Percentiles rank a stretch among this genome's conserved stretches.
Evolutionary conservation across 2,329 filamentous ascomycete species (phyloP).

Genomic region (Coniosporium tulheliwenetii): DNA sequence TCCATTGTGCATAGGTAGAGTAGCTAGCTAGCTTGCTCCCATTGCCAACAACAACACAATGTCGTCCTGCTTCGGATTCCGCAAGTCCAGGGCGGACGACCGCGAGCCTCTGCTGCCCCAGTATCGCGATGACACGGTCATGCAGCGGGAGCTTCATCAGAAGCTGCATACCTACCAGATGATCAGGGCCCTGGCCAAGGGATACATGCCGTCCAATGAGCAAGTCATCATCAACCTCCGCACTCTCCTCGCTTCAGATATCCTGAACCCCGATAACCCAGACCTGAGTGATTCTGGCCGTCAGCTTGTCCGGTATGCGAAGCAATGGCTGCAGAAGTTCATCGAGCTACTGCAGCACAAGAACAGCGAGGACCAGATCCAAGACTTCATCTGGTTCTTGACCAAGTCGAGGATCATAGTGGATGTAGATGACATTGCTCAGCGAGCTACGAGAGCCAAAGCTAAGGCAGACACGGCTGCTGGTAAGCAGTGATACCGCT

Average conservation of each 20-base stretch:
- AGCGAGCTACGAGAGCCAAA: constrained; percentile 45
- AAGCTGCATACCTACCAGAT: constrained; percentile 93
- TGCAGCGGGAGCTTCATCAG: constrained; percentile 66
- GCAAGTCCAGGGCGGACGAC: constrained; percentile 41
- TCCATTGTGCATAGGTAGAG: not conserved
- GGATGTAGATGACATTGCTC: constrained; percentile 47
- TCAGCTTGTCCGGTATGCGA: constrained; percentile 53
- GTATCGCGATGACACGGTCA: constrained; percentile 64
- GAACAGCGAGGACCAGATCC: constrained; percentile 70
- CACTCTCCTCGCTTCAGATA: constrained; percentile 59
- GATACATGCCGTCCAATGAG: constrained; percentile 85
- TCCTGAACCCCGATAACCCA: constrained; percentile 59
- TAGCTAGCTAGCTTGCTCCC: not conserved
- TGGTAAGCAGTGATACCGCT: constrained; percentile 28
- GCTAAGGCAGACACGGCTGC: constrained; percentile 56
- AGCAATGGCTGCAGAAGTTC: constrained; percentile 61
- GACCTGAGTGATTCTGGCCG: constrained; percentile 67
- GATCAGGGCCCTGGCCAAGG: constrained; percentile 62
- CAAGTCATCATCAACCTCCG: constrained; percentile 68
- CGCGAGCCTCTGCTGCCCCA: constrained; percentile 67
- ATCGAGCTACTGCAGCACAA: constrained; percentile 73
- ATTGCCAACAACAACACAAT: constrained; percentile 17
- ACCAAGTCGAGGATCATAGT: constrained; percentile 56
- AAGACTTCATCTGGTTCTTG: constrained; percentile 82
- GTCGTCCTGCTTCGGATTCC: constrained; percentile 50